Base-by-base conservation (phyloP, 1,139 yeast species). In the Dujonia santamariae region DNA sequence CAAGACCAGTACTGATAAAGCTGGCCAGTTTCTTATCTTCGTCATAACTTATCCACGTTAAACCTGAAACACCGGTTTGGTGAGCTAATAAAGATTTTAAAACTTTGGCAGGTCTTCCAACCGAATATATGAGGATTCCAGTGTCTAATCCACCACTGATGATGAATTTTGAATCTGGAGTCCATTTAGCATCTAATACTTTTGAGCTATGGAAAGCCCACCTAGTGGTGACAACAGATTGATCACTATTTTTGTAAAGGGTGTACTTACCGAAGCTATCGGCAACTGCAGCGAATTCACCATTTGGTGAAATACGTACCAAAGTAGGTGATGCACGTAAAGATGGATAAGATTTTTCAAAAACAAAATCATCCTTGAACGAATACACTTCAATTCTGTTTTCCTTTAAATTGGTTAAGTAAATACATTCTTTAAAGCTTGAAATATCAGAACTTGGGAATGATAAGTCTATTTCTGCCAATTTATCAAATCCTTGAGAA, bases 201-300 rank as follows among this genome's bases (percentile, higher is more conserved):
- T 75, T 79, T 37, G 95, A 81, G 3, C 90, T 84, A 56, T 94
- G 97, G 78, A 85, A 90, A 0, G 95, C 83, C 99, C 99, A 92
- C 53, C 97, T 77, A 1, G 94, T 78, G 1, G 97, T 88, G 30
- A 84, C 76, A 6, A 85, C 67, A 6, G 72, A 51, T 27, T 70
- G 75, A 31, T 78, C 79, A 1, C 61, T 57, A 13, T 76, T 55
- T 41, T 78, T 73, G 59, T 79, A 87, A 20, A 87, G 67, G 11
- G 81, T 63, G 45, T 87, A 85, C 55, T 92, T 92, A 26, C 98
- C 98, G 31, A 84, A 67, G 3, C 75, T 68, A 51, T 90, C 97
- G 33, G 97, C 97, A 17, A 83, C 86, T 0, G 97, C 97, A 18
- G 83, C 67, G 42, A 66, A 73, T 40, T 69, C 61, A 9, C 79